Evolutionary conservation across 495 filamentous ascomycete species (phyloP).

Genomic region (Lindgomyces ingoldianus): DNA sequence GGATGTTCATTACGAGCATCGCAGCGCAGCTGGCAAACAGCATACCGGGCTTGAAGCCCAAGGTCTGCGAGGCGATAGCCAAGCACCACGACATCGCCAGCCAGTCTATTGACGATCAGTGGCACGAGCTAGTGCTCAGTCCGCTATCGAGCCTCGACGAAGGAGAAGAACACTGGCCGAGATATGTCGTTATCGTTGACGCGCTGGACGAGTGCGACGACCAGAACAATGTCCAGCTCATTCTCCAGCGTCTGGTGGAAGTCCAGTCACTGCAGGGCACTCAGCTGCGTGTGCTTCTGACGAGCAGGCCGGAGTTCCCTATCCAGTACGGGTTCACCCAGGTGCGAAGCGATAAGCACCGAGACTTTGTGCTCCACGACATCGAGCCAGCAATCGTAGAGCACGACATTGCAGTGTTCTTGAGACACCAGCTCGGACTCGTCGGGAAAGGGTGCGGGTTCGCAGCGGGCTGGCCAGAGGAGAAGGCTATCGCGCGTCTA

Average conservation of each 20-base stretch:
- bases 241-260: conserved; percentile 41
- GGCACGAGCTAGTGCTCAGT: conserved; percentile 2
- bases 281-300: conserved; percentile 42
- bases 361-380: conserved; percentile 42
- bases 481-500: conserved; percentile 39
- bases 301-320: conserved; percentile 45
- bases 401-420: conserved; percentile 44
- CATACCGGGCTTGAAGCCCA: neutral
- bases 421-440: conserved; percentile 28
- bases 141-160: conserved; percentile 7
- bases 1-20: conserved; percentile 36
- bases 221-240: conserved; percentile 30
- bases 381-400: conserved; percentile 40
- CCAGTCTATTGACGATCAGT: conserved; percentile 17
- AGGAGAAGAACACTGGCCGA: too few species aligned
- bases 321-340: conserved; percentile 35
- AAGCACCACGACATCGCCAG: conserved; percentile 7
- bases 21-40: conserved; percentile 28
- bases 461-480: conserved; percentile 47
- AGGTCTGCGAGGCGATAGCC: conserved; percentile 14
- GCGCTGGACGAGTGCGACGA: conserved; percentile 45
- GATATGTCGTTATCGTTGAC: conserved; percentile 41
- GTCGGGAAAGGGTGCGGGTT: neutral
- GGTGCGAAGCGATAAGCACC: conserved; percentile 13
- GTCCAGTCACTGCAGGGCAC: conserved; percentile 24